These are phyloP conservation scores for Zalaria obscura DNA, from an alignment of 2,329 filamentous ascomycete genomes.

Conservation along the genomic window DNA sequence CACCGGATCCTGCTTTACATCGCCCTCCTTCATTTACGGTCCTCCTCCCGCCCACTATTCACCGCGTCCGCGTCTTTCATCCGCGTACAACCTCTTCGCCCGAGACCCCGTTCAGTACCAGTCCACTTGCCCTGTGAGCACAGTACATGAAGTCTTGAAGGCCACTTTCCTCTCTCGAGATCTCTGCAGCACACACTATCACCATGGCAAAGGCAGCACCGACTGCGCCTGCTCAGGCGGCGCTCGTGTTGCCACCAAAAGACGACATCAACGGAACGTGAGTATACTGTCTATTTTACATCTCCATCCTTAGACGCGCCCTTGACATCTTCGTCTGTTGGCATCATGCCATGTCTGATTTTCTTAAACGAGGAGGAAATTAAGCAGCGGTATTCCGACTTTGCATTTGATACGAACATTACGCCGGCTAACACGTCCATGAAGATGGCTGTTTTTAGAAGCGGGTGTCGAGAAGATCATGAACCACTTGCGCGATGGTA, in stretches of 20 bases:
- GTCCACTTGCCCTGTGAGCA: too few relatives aligned
- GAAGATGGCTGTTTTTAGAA: constrained; percentile 81
- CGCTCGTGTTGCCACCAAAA: constrained; percentile 13
- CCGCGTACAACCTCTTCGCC: too few relatives aligned
- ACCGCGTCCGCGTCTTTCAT: too few relatives aligned
- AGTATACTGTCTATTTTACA: constrained; percentile 4
- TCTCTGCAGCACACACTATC: too few relatives aligned
- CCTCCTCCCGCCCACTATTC: too few relatives aligned
- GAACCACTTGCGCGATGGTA: constrained; percentile 77
- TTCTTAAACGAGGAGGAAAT: background rate
- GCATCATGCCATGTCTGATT: background rate
- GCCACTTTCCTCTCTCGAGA: too few relatives aligned
- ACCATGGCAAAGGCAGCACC: too few relatives aligned
- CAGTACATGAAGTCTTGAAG: too few relatives aligned
- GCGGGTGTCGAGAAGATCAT: constrained; percentile 84
- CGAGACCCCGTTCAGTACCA: too few relatives aligned
- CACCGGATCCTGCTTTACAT: too few relatives aligned
- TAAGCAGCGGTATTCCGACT: background rate
- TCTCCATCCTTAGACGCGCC: background rate
- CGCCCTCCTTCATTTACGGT: too few relatives aligned
- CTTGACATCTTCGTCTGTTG: background rate
- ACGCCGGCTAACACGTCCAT: background rate
- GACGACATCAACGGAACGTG: constrained; percentile 23
- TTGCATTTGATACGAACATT: background rate
- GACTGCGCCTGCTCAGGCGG: too few relatives aligned